phyloP scores from a whole-genome alignment of 2,329 filamentous ascomycete genomes.

The Phoma sp. region DNA sequence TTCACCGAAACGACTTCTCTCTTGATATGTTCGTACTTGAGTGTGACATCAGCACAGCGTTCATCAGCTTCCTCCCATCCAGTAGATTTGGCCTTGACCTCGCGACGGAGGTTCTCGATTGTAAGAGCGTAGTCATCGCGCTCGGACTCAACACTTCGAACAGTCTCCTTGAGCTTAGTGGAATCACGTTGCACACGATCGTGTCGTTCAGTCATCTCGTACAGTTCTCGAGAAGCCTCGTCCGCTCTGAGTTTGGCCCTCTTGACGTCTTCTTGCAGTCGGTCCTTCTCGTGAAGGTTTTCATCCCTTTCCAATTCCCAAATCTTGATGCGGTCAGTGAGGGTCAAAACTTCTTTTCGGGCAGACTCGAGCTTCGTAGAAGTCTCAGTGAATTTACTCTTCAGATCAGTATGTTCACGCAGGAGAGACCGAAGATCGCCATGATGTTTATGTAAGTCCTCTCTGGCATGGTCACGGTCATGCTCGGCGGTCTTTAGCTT shows the following conservation, averaged over 20 bases:
- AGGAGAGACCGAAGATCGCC: slow-evolving; percentile 29
- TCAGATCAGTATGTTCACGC: slow-evolving; percentile 34
- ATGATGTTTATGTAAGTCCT: slow-evolving; percentile 33
- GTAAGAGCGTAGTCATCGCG: slow-evolving; percentile 29
- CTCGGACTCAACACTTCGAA: slow-evolving; percentile 28
- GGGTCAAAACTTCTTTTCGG: slow-evolving; percentile 30
- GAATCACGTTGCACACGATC: slow-evolving; percentile 32
- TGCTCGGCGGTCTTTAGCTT: slow-evolving; percentile 29
- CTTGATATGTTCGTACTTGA: slow-evolving; percentile 36
- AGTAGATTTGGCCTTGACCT: slow-evolving; percentile 26
- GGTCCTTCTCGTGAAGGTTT: slow-evolving; percentile 34
- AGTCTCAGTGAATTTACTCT: slow-evolving; percentile 30
- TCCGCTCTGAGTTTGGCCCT: slow-evolving; percentile 27
- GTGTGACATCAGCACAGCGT: slow-evolving; percentile 25
- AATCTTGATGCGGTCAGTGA: slow-evolving; percentile 31
- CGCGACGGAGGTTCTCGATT: slow-evolving; percentile 32
- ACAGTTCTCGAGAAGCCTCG: slow-evolving; percentile 28
- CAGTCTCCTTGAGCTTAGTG: slow-evolving; percentile 31
- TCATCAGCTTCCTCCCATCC: slow-evolving; percentile 32
- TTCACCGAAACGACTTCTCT: slow-evolving; percentile 33
- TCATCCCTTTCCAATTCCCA: slow-evolving; percentile 34
- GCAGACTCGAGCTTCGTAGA: slow-evolving; percentile 29
- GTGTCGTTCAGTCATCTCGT: slow-evolving; percentile 32
- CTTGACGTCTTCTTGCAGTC: slow-evolving; percentile 35
- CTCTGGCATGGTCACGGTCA: slow-evolving; percentile 28